Conservation (phyloP, 805 yeast species). For the Lipomyces starkeyi region DNA sequence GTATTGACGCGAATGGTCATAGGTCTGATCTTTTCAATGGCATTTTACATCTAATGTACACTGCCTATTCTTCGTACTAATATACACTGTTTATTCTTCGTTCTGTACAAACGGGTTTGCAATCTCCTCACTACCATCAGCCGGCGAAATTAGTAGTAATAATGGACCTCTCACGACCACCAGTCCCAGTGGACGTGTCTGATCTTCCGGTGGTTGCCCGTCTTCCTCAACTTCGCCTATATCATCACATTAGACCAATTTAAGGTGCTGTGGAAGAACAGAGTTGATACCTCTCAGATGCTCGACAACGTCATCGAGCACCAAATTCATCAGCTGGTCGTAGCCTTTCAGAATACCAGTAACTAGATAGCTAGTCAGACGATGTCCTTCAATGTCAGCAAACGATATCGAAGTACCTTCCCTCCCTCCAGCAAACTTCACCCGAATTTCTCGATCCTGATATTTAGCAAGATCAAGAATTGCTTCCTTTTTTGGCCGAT, state of each 20-base stretch:
- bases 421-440: conserved; percentile 86
- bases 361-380: conserved; percentile 46
- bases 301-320: conserved; percentile 68
- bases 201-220: conserved; percentile 53
- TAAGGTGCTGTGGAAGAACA: neutral
- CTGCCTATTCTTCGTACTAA: neutral
- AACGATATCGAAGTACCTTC: conserved; percentile 47
- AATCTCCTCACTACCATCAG: conserved; percentile 71
- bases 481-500: conserved; percentile 89
- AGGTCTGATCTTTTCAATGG: neutral
- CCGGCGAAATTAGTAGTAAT: conserved; percentile 70
- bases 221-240: conserved; percentile 65
- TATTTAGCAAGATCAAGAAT: conserved; percentile 80
- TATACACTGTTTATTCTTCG: conserved; percentile 26
- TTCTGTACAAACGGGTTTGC: conserved; percentile 67
- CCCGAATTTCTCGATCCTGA: conserved; percentile 72
- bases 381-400: neutral
- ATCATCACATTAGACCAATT: neutral
- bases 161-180: conserved; percentile 89
- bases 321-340: conserved; percentile 92
- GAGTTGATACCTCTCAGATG: conserved; percentile 57
- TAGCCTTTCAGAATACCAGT: conserved; percentile 84
- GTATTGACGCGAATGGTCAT: no score
- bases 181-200: conserved; percentile 72
- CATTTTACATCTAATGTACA: neutral